These are phyloP conservation scores for Claviceps sp. DNA, from an alignment of 2,329 filamentous ascomycete species.

Conservation along the genomic window DNA sequence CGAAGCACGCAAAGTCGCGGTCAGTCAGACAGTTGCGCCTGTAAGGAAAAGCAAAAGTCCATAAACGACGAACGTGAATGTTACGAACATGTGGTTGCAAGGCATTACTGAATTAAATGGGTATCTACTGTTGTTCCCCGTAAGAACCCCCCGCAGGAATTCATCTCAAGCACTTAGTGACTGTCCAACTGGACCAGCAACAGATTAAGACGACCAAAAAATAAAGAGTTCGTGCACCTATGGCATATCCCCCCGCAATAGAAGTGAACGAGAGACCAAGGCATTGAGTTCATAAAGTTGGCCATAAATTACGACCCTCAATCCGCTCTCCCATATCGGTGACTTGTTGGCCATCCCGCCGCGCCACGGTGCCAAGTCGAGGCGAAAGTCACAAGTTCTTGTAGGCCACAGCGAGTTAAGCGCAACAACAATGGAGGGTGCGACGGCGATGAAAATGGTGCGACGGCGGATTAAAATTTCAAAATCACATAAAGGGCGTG, in stretches of 20 bases:
- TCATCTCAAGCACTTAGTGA: slow-evolving; percentile 23
- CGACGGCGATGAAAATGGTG: neutral
- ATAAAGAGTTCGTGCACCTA: neutral
- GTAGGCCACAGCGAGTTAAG: neutral
- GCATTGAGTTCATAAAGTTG: neutral
- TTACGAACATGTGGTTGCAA: neutral
- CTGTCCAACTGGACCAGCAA: neutral
- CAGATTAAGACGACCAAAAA: neutral
- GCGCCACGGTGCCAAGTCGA: neutral
- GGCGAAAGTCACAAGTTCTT: neutral
- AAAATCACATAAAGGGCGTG: slow-evolving; percentile 83
- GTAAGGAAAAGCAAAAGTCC: too few species aligned
- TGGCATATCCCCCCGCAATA: neutral
- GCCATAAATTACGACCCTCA: neutral
- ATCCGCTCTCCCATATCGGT: neutral
- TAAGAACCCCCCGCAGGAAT: slow-evolving; percentile 2
- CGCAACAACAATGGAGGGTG: neutral
- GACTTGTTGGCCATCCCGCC: neutral
- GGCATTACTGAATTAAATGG: slow-evolving; percentile 1
- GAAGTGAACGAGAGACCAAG: neutral
- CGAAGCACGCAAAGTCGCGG: too few species aligned
- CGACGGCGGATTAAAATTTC: neutral
- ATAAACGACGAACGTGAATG: neutral
- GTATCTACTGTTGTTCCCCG: slow-evolving; percentile 3
- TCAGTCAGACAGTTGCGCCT: too few species aligned